Evolutionary conservation across 106 monocot species (phyloP).

Genomic region (Alisma plantagoaquatica): DNA sequence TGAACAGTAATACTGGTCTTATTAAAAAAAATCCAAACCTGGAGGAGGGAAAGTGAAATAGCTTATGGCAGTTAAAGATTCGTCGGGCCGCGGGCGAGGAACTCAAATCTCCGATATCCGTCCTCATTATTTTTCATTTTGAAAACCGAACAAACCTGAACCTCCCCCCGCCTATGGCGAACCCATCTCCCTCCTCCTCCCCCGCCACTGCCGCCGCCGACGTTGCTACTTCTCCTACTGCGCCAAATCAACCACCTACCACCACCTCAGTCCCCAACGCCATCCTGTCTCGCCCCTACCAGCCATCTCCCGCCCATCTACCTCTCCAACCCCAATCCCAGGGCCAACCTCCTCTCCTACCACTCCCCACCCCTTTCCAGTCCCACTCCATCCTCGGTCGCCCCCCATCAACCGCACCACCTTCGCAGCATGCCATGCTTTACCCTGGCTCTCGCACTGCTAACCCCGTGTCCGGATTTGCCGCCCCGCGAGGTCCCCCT

Average conservation of each 20-base stretch:
- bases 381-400: conserved; percentile 12
- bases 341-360: neutral
- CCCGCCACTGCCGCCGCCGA: neutral
- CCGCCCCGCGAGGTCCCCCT: neutral
- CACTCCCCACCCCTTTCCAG: conserved; percentile 1
- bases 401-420: conserved; percentile 12
- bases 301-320: neutral
- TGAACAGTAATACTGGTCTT: neutral
- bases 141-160: neutral
- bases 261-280: neutral
- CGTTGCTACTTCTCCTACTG: neutral
- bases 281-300: too few species aligned
- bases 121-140: neutral
- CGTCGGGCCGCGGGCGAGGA: neutral
- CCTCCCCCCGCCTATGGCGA: conserved; percentile 2
- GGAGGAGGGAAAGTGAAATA: too few species aligned
- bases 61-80: too few species aligned
- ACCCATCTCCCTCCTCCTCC: neutral
- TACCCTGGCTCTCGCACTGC: neutral
- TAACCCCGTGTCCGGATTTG: neutral
- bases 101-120: neutral
- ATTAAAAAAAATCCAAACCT: too few species aligned
- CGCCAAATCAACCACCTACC: neutral
- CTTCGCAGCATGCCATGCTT: neutral
- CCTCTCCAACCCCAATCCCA: neutral